Evolutionary conservation across 176 grass and related monocot species (phyloP).

Genomic region (Dactylis glomerata): DNA sequence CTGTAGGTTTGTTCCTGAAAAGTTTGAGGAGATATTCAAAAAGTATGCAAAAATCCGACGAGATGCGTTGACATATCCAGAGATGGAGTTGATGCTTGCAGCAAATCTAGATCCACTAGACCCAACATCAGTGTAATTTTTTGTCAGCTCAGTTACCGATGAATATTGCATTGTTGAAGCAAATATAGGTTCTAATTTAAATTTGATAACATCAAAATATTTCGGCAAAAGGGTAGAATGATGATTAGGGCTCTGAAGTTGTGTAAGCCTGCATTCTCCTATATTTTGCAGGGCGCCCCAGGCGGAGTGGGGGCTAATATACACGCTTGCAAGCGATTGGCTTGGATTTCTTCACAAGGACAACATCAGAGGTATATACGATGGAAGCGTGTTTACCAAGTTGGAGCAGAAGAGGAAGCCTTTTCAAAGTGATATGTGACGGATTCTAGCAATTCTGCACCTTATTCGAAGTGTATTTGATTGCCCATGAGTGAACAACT

Average conservation of each 20-base stretch:
- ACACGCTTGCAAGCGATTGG: conserved; percentile 44
- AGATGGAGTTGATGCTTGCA: conserved; percentile 53
- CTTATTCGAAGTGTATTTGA: neutral
- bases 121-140: conserved; percentile 44
- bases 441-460: neutral
- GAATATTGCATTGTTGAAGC: neutral
- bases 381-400: conserved; percentile 57
- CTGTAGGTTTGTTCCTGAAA: conserved; percentile 66
- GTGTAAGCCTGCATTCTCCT: neutral
- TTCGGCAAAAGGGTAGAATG: neutral
- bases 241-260: neutral
- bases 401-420: conserved; percentile 43
- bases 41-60: conserved; percentile 54
- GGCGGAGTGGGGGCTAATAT: conserved; percentile 52
- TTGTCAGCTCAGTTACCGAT: neutral
- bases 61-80: conserved; percentile 49
- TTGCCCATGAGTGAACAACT: neutral
- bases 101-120: conserved; percentile 57
- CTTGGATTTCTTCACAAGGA: conserved; percentile 66
- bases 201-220: neutral
- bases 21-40: conserved; percentile 76
- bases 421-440: conserved; percentile 19
- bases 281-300: conserved; percentile 15
- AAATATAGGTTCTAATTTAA: neutral
- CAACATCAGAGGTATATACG: conserved; percentile 41